These are phyloP conservation scores for Fusarium denticulatum DNA, from an alignment of 2,329 filamentous ascomycete species.

Conservation along the genomic window DNA sequence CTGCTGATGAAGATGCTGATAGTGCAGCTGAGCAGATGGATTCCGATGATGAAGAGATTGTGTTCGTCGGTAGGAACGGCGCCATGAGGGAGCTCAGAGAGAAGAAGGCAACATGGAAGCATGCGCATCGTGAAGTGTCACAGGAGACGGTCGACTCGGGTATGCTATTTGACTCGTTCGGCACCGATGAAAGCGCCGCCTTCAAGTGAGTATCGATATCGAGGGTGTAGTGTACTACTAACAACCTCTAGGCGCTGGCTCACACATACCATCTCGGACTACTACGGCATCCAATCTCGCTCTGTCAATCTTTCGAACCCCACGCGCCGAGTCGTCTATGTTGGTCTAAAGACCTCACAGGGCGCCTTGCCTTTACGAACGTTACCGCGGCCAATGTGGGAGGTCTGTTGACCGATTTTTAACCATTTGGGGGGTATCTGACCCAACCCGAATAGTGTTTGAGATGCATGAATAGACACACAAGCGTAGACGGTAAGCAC, in stretches of 20 bases:
- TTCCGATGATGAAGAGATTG: conserved; percentile 81
- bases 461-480: conserved; percentile 21
- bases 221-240: background rate
- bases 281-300: conserved; percentile 89
- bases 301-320: conserved; percentile 79
- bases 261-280: conserved; percentile 89
- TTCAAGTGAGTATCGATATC: conserved; percentile 74
- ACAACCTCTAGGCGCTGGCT: conserved; percentile 78
- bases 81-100: conserved; percentile 58
- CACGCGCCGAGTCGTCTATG: conserved; percentile 81
- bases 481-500: conserved; percentile 33
- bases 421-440: background rate
- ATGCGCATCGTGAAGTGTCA: conserved; percentile 61
- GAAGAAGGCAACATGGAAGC: conserved; percentile 57
- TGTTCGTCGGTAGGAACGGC: conserved; percentile 81
- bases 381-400: conserved; percentile 72
- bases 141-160: conserved; percentile 69
- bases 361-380: conserved; percentile 45
- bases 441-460: background rate
- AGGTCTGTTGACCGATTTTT: conserved; percentile 58
- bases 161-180: conserved; percentile 82
- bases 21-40: conserved; percentile 56
- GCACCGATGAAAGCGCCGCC: conserved; percentile 77
- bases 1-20: conserved; percentile 35
- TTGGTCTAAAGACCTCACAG: conserved; percentile 70